Percentiles rank a stretch among this genome's conserved stretches.
Evolutionary conservation across 495 filamentous ascomycete genomes (phyloP).

Genomic region (Lepraria neglecta): DNA sequence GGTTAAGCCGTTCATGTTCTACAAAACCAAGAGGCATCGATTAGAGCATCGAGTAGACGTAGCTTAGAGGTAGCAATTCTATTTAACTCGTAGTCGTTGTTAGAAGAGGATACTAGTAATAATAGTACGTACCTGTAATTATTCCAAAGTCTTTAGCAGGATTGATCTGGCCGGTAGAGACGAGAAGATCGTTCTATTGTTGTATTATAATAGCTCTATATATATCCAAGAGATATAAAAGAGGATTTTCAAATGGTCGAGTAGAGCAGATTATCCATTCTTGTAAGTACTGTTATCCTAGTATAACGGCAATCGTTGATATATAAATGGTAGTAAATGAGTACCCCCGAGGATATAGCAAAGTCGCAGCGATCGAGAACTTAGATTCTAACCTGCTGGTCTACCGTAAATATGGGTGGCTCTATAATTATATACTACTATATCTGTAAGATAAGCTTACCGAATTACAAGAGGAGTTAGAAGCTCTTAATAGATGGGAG

Average conservation of each 20-base stretch:
- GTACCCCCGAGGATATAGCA: constrained; percentile 27
- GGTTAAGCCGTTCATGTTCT: too few relatives aligned
- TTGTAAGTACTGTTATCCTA: not conserved
- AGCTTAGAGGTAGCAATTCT: too few relatives aligned
- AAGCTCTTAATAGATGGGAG: not conserved
- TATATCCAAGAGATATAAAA: not conserved
- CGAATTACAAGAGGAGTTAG: not conserved
- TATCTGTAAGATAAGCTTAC: constrained; percentile 30
- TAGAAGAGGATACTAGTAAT: too few relatives aligned
- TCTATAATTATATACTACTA: constrained; percentile 34
- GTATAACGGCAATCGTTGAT: not conserved
- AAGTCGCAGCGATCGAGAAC: constrained; percentile 30
- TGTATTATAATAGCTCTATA: not conserved
- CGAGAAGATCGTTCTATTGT: not conserved
- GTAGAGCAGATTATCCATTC: constrained; percentile 16
- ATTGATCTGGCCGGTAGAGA: too few relatives aligned
- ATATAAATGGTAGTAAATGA: constrained; percentile 2
- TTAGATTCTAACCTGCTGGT: constrained; percentile 30
- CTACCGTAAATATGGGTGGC: constrained; percentile 33
- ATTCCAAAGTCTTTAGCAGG: too few relatives aligned
- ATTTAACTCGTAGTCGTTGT: too few relatives aligned
- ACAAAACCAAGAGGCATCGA: too few relatives aligned
- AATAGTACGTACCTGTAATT: too few relatives aligned
- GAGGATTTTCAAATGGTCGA: not conserved
- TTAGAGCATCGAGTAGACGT: too few relatives aligned